Evolutionary conservation across 257 asterid species (phyloP).

Genomic region (Gentiana straminea): DNA sequence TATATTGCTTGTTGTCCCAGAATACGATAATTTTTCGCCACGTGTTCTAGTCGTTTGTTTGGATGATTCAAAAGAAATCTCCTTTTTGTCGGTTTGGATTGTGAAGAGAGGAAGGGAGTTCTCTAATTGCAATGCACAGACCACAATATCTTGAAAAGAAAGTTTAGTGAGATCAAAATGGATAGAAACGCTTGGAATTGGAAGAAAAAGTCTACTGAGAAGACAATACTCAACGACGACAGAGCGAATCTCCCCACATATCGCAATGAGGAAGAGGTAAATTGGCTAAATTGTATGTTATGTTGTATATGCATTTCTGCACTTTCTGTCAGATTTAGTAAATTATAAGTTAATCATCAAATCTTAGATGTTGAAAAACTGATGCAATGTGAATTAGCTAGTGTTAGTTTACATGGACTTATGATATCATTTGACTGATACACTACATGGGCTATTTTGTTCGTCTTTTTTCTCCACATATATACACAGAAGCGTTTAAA

Average conservation of each 20-base stretch:
- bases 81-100: too few species aligned
- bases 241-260: conserved; percentile 33
- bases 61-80: too few species aligned
- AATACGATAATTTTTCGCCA: too few species aligned
- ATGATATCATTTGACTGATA: not conserved
- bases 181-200: conserved; percentile 82
- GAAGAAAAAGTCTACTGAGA: conserved; percentile 71
- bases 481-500: conserved; percentile 38
- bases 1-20: too few species aligned
- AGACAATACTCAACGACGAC: conserved; percentile 39
- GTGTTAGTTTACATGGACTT: not conserved
- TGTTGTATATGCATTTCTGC: conserved; percentile 1
- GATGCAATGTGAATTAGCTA: too few species aligned
- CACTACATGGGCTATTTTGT: not conserved
- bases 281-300: conserved; percentile 16
- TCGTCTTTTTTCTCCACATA: conserved; percentile 16
- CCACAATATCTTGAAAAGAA: not conserved
- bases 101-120: too few species aligned
- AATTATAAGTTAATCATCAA: not conserved
- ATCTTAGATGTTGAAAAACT: not conserved
- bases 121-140: not conserved
- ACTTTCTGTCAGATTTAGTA: too few species aligned
- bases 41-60: too few species aligned
- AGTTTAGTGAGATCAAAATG: conserved; percentile 21
- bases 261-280: conserved; percentile 45